Conservation (phyloP, 495 filamentous ascomycete genomes). For the Talaromyces adpressus region DNA sequence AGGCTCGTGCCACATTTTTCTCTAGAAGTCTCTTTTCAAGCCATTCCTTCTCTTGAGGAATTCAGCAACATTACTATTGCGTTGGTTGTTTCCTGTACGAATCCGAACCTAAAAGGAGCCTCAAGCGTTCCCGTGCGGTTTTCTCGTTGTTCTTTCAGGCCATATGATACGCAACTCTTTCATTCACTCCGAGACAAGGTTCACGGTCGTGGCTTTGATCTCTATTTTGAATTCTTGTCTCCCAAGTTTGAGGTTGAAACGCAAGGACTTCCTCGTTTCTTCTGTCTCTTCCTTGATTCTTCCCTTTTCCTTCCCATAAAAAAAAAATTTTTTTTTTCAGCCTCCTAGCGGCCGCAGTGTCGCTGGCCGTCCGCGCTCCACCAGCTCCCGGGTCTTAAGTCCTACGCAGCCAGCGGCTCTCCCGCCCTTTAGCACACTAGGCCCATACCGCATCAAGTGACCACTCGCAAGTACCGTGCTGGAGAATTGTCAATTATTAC, state of each 20-base stretch:
- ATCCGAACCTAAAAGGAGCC: background rate
- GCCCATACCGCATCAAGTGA: background rate
- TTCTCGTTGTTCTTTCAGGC: background rate
- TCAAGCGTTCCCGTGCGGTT: background rate
- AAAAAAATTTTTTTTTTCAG: slow-evolving; percentile 5
- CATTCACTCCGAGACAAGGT: background rate
- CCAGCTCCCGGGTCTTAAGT: background rate
- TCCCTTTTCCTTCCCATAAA: slow-evolving; percentile 3
- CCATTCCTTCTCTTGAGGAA: background rate
- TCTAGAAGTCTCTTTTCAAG: background rate
- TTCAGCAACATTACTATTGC: background rate
- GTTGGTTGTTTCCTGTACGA: background rate
- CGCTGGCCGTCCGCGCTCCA: background rate
- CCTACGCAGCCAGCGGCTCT: background rate
- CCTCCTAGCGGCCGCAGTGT: background rate
- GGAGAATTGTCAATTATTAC: background rate
- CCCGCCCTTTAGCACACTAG: background rate
- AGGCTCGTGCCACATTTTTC: background rate
- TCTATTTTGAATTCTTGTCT: background rate
- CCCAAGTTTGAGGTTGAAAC: background rate
- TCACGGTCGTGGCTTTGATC: background rate
- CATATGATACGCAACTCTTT: background rate
- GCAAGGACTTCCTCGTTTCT: background rate
- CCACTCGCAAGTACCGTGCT: background rate
- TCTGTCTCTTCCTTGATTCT: slow-evolving; percentile 6